Conservation (phyloP, 148 eudicot genomes). For the Rhododendron mucronatum region DNA sequence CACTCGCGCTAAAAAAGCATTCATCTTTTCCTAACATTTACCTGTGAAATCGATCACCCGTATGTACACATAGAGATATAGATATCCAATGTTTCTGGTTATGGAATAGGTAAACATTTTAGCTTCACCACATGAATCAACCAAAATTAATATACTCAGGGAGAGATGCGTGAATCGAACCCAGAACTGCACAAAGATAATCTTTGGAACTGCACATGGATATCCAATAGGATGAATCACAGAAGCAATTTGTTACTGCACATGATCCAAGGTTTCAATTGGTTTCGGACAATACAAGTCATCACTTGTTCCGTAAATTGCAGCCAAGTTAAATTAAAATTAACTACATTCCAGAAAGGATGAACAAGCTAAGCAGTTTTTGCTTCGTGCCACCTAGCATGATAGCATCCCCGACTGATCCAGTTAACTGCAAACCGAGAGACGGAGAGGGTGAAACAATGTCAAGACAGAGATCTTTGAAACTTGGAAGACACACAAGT, state of each 20-base stretch:
- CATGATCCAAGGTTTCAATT: neutral
- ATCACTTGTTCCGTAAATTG: constrained; percentile 3
- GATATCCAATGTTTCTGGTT: too few relatives aligned
- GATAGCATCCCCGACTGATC: constrained; percentile 1
- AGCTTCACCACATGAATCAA: too few relatives aligned
- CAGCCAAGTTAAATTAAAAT: neutral
- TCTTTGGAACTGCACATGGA: neutral
- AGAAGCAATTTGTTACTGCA: constrained; percentile 13
- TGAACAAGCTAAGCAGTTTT: neutral
- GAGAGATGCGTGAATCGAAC: neutral
- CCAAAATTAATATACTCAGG: too few relatives aligned
- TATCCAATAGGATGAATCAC: neutral
- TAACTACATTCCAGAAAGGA: neutral
- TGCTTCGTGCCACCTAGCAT: constrained; percentile 5
- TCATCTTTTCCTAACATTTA: too few relatives aligned
- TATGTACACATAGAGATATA: too few relatives aligned
- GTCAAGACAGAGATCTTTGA: neutral
- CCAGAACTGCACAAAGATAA: neutral
- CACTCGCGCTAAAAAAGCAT: too few relatives aligned
- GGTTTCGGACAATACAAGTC: neutral
- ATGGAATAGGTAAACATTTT: too few relatives aligned
- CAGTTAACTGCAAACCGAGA: constrained; percentile 8
- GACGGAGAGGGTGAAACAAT: neutral
- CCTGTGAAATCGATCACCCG: too few relatives aligned
- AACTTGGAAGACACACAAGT: neutral